These are phyloP conservation scores for Dictyostelium citrinum DNA, from an alignment of 78 protist genomes.

Conservation along the genomic window DNA sequence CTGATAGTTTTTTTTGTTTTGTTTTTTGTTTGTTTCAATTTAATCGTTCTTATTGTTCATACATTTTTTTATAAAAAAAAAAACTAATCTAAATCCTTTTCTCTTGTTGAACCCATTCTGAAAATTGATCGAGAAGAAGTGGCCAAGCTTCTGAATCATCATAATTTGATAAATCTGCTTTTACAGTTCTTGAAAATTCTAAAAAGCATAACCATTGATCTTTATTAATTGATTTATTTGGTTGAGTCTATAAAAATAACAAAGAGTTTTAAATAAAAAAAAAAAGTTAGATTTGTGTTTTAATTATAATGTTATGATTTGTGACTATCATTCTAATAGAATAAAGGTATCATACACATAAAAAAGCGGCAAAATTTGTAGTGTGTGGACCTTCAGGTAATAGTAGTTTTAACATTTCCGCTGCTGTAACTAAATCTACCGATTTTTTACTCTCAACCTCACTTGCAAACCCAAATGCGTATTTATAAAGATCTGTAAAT, in stretches of 20 bases:
- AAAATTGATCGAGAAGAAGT: conserved; percentile 25
- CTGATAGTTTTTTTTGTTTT: too few species aligned
- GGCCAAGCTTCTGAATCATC: conserved; percentile 68
- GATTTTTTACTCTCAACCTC: conserved; percentile 54
- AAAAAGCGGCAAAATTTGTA: not conserved
- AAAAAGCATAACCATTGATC: conserved; percentile 74
- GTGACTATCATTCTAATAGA: too few species aligned
- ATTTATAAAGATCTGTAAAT: conserved; percentile 61
- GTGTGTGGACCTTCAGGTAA: conserved; percentile 67
- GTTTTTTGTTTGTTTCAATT: too few species aligned
- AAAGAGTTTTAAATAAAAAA: not conserved
- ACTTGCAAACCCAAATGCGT: conserved; percentile 47
- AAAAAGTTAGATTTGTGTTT: too few species aligned
- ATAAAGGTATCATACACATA: conserved; percentile 15
- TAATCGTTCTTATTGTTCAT: not conserved
- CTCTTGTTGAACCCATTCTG: conserved; percentile 1
- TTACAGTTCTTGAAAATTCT: conserved; percentile 72
- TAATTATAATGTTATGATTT: too few species aligned
- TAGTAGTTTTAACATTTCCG: conserved; percentile 43
- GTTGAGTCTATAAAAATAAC: not conserved
- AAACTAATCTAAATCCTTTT: not conserved
- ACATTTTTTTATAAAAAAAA: not conserved
- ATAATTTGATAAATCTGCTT: conserved; percentile 61
- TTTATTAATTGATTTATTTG: conserved; percentile 45
- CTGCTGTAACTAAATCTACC: conserved; percentile 25